A percentile compares a stretch with the other conserved stretches of the same genome.
Evolutionary conservation across 2,329 filamentous ascomycete genomes (phyloP).

Genomic region (Lomentospora prolificans): DNA sequence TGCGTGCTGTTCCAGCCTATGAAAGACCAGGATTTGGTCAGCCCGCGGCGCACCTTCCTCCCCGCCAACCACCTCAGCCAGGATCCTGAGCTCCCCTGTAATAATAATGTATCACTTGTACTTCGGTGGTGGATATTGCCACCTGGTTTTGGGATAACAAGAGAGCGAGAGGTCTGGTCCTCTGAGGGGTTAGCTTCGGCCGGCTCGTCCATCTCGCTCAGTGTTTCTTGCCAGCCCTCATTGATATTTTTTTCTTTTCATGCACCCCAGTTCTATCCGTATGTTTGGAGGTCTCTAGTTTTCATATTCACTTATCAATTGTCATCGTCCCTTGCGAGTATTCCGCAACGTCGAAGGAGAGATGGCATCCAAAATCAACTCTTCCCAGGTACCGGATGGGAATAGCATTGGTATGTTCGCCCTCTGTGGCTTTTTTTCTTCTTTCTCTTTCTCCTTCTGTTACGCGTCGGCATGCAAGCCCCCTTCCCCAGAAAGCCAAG

Average conservation of each 20-base stretch:
- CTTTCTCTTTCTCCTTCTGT: background rate
- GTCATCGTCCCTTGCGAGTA: no score
- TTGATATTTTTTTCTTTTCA: no score
- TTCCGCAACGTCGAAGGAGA: no score
- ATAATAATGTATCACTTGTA: no score
- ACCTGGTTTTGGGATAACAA: background rate
- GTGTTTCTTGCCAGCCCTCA: no score
- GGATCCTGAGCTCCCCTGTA: background rate
- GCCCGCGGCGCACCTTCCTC: background rate
- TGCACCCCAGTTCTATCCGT: no score
- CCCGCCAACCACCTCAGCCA: background rate
- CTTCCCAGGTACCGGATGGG: no score
- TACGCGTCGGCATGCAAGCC: background rate
- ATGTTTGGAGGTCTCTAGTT: no score
- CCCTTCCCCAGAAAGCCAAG: conserved; percentile 1
- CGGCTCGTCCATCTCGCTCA: no score
- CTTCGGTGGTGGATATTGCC: background rate
- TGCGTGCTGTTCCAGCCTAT: background rate
- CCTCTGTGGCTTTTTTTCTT: background rate
- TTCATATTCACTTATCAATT: no score
- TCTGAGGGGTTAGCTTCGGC: no score
- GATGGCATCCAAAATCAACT: no score
- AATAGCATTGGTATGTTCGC: background rate
- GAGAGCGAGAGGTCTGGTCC: background rate
- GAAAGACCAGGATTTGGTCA: background rate